These are phyloP conservation scores for Phyllosticta citribraziliensis DNA, from an alignment of 2,329 filamentous ascomycete genomes.

Conservation along the genomic window DNA sequence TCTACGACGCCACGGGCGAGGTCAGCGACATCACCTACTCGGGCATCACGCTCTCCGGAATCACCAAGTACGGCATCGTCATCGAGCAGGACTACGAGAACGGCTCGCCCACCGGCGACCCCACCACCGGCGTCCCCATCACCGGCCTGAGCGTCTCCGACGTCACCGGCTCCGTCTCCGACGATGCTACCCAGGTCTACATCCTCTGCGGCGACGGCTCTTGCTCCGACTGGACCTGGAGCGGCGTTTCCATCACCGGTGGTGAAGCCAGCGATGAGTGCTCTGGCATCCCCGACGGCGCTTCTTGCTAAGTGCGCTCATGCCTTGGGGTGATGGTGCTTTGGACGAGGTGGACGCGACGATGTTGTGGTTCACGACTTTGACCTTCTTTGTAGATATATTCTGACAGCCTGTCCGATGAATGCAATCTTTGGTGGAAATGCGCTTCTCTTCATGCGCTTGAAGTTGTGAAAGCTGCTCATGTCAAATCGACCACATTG, in stretches of 20 bases:
- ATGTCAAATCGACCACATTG: background rate
- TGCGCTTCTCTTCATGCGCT: no score
- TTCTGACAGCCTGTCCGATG: no score
- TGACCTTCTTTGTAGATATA: background rate
- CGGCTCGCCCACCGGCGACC: slow-evolving; percentile 31
- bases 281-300: slow-evolving; percentile 26
- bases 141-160: slow-evolving; percentile 32
- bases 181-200: slow-evolving; percentile 34
- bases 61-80: slow-evolving; percentile 42
- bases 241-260: slow-evolving; percentile 29
- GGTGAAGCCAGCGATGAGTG: slow-evolving; percentile 28
- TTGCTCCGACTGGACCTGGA: slow-evolving; percentile 48
- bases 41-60: slow-evolving; percentile 36
- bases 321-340: background rate
- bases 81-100: slow-evolving; percentile 46
- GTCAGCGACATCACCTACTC: slow-evolving; percentile 40
- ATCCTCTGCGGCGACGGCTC: slow-evolving; percentile 47
- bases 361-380: background rate
- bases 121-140: slow-evolving; percentile 40
- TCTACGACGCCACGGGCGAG: slow-evolving; percentile 41
- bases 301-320: slow-evolving; percentile 21
- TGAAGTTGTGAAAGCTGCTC: no score
- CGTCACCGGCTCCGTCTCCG: slow-evolving; percentile 31
- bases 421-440: no score
- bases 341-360: background rate